These are phyloP conservation scores for Basidiobolus meristosporus DNA, from an alignment of 371 early-diverging fungal genomes.

Conservation along the genomic window DNA sequence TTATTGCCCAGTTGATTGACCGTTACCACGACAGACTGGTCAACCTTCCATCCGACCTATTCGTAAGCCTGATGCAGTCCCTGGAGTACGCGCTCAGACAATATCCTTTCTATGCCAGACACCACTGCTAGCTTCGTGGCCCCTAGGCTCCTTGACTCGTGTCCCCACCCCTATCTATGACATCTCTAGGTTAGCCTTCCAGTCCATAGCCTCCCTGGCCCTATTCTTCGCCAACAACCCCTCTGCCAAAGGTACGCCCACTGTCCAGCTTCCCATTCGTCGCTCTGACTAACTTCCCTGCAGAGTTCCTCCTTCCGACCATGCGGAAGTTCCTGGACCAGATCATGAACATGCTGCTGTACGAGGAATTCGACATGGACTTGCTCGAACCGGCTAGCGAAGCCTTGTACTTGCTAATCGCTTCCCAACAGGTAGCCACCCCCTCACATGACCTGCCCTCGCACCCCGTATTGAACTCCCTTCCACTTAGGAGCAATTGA, in stretches of 20 bases:
- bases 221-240: slow-evolving; percentile 1
- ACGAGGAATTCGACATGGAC: slow-evolving; percentile 2
- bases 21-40: slow-evolving; percentile 42
- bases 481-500: neutral
- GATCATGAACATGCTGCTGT: slow-evolving; percentile 1
- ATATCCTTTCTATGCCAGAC: slow-evolving; percentile 3
- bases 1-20: slow-evolving; percentile 41
- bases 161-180: slow-evolving; percentile 3
- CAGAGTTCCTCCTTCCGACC: no score
- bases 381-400: slow-evolving; percentile 3
- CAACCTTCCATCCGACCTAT: slow-evolving; percentile 23
- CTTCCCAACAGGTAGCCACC: slow-evolving; percentile 1
- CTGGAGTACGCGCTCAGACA: slow-evolving; percentile 39
- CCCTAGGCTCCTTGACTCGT: neutral
- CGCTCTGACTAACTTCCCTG: neutral
- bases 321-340: slow-evolving; percentile 1
- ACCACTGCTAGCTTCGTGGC: neutral
- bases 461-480: neutral
- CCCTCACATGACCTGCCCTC: neutral
- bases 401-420: slow-evolving; percentile 1
- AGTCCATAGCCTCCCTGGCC: slow-evolving; percentile 2
- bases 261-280: neutral
- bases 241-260: neutral
- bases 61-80: slow-evolving; percentile 35
- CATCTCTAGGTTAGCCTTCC: neutral